Evolutionary conservation across 768 basidiomycete genomes (phyloP).

Genomic region (Panaeolus cyanescens): DNA sequence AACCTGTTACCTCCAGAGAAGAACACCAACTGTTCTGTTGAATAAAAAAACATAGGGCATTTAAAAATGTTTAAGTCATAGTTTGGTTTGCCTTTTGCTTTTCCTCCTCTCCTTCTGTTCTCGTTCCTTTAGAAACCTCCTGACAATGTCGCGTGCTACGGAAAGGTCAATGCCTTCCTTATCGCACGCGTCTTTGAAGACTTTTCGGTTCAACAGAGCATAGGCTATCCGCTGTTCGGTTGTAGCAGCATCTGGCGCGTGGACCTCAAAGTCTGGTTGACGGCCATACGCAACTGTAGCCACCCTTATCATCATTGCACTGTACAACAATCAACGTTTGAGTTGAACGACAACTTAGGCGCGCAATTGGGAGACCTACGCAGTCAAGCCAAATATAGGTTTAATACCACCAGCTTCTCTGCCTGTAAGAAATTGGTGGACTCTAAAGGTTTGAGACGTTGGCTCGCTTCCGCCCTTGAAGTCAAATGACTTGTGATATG

Average conservation of each 20-base stretch:
- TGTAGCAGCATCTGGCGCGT: constrained; percentile 33
- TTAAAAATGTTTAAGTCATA: constrained; percentile 3
- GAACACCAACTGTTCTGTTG: background rate
- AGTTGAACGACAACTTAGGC: background rate
- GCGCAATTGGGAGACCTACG: constrained; percentile 51
- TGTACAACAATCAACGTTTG: constrained; percentile 14
- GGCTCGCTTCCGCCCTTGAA: constrained; percentile 41
- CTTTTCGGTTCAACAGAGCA: constrained; percentile 37
- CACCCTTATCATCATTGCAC: constrained; percentile 46
- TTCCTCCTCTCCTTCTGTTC: constrained; percentile 8
- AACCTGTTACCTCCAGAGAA: no score
- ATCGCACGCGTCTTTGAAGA: constrained; percentile 39
- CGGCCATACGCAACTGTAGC: constrained; percentile 47
- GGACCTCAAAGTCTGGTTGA: constrained; percentile 45
- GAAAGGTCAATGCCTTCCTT: constrained; percentile 39
- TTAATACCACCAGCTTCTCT: constrained; percentile 83
- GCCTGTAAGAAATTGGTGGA: constrained; percentile 85
- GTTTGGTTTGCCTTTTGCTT: constrained; percentile 4
- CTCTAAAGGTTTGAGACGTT: constrained; percentile 43
- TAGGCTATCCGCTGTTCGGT: constrained; percentile 44
- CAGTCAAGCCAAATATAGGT: constrained; percentile 86
- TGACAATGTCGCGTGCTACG: constrained; percentile 25
- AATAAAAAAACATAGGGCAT: background rate
- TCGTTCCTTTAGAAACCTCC: constrained; percentile 14
- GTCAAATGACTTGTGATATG: constrained; percentile 71